A percentile compares a stretch with the other conserved stretches of the same genome.
Evolutionary conservation across 441 rosid species (phyloP).

Genomic region (Populus hybrid): DNA sequence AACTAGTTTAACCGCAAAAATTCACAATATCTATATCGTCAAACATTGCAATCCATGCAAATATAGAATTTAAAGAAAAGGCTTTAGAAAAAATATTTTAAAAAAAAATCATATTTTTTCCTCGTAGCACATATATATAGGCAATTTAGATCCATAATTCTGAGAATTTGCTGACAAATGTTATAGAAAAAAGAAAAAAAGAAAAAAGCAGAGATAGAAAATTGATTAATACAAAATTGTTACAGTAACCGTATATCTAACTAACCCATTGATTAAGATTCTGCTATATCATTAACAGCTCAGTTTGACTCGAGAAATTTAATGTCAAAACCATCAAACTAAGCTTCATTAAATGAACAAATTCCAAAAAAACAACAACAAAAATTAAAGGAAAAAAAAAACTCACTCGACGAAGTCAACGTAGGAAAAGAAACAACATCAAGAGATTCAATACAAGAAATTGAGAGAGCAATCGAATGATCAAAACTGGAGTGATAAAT

Average conservation of each 20-base stretch:
- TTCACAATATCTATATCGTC: neutral
- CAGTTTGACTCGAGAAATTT: neutral
- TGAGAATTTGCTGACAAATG: neutral
- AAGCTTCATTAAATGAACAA: neutral
- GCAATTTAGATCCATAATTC: neutral
- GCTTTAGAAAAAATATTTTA: too few species aligned
- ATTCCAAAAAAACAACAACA: neutral
- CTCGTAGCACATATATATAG: neutral
- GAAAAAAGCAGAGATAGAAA: neutral
- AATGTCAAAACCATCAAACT: neutral
- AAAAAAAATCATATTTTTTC: neutral
- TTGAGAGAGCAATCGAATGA: neutral
- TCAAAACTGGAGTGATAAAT: neutral
- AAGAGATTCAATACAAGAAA: constrained; percentile 7
- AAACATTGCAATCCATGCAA: neutral
- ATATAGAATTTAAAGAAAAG: neutral
- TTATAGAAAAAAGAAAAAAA: neutral
- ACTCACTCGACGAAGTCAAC: neutral
- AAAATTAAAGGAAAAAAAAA: neutral
- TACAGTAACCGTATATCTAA: neutral
- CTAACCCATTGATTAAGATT: neutral
- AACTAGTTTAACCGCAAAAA: neutral
- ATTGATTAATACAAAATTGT: neutral
- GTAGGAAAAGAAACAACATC: neutral
- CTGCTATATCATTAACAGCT: neutral